These are phyloP conservation scores for Neurospora discreta DNA, from an alignment of 495 filamentous ascomycete genomes.

Conservation along the genomic window DNA sequence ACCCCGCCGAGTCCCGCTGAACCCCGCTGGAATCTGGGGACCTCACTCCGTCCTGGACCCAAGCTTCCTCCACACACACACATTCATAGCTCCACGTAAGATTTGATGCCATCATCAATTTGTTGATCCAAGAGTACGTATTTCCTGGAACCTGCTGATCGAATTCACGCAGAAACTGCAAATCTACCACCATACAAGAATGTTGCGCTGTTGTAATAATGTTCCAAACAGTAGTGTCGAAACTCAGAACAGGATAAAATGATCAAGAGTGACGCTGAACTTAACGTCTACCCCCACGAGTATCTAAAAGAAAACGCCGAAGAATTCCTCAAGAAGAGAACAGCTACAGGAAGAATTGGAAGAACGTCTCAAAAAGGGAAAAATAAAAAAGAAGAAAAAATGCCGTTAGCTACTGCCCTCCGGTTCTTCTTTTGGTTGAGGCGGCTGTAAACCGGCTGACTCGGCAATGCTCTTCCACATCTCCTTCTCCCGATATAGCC, in stretches of 20 bases:
- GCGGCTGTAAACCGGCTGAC: slow-evolving; percentile 52
- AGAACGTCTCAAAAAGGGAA: not conserved
- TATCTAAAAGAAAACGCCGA: not conserved
- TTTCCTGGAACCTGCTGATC: not conserved
- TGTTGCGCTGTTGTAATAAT: not conserved
- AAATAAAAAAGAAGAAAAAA: too few relatives aligned
- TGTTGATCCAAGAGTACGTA: not conserved
- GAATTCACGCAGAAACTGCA: not conserved
- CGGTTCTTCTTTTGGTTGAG: slow-evolving; percentile 30
- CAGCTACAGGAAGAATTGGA: not conserved
- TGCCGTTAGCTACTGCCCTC: slow-evolving; percentile 16
- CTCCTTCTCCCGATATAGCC: slow-evolving; percentile 63
- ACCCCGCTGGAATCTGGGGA: not conserved
- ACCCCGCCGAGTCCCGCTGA: not conserved
- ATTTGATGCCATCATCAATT: not conserved
- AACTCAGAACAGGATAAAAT: not conserved
- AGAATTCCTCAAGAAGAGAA: not conserved
- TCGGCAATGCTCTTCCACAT: slow-evolving; percentile 79
- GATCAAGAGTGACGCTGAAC: not conserved
- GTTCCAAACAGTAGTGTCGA: not conserved
- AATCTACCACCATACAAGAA: not conserved
- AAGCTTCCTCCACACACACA: not conserved
- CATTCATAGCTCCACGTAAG: not conserved
- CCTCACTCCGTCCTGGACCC: not conserved
- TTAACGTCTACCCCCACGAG: not conserved